These are phyloP conservation scores for Trametes cubensis DNA, from an alignment of 768 basidiomycete species.

Conservation along the genomic window DNA sequence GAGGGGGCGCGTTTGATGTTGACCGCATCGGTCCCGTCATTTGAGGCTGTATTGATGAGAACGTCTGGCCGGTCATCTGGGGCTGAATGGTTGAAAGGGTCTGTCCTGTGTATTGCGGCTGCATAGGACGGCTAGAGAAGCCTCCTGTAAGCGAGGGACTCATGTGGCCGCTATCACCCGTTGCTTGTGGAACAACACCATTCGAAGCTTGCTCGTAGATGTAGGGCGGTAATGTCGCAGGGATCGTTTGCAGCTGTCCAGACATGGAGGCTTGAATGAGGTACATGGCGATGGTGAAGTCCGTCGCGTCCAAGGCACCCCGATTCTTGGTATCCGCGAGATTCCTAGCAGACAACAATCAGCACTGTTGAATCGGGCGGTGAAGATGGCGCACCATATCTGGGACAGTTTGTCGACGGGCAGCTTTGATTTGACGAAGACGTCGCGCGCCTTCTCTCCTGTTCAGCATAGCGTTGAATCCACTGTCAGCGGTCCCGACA, in stretches of 20 bases:
- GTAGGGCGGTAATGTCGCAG: conserved; percentile 75
- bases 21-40: conserved; percentile 55
- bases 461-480: not conserved
- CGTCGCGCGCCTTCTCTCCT: conserved; percentile 87
- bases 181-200: conserved; percentile 56
- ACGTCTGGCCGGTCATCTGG: conserved; percentile 46
- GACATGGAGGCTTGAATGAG: conserved; percentile 94
- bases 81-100: conserved; percentile 49
- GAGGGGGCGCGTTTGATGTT: conserved; percentile 30
- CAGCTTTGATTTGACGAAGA: conserved; percentile 91
- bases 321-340: conserved; percentile 95
- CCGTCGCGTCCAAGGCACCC: conserved; percentile 83
- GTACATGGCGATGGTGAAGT: conserved; percentile 96
- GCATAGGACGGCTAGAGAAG: conserved; percentile 42
- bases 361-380: not conserved
- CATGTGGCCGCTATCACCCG: conserved; percentile 60
- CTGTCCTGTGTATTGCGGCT: conserved; percentile 69
- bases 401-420: conserved; percentile 84
- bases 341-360: conserved; percentile 54
- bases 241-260: conserved; percentile 69
- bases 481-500: too few relatives aligned
- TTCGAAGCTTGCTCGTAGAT: conserved; percentile 78
- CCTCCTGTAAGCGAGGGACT: conserved; percentile 55
- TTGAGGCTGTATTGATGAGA: conserved; percentile 53
- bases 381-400: conserved; percentile 70